Percentiles rank a stretch among this genome's conserved stretches.
phyloP scores from a whole-genome alignment of 148 eudicot genomes.

The Pouteria glomerata region DNA sequence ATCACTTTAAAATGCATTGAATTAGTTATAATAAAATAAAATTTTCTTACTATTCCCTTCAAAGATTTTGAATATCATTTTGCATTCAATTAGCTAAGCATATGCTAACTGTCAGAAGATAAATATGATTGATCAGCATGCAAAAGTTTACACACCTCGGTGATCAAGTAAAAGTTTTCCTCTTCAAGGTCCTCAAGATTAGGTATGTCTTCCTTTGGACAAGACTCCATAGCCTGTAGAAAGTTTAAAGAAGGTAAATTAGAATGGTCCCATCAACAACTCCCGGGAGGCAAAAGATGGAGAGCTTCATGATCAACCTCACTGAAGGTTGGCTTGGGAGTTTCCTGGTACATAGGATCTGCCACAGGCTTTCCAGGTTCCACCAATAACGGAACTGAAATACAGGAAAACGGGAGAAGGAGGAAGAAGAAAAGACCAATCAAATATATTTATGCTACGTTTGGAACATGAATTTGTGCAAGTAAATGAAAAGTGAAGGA shows the following conservation, averaged over 20 bases:
- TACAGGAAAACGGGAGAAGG: neutral
- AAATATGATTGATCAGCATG: neutral
- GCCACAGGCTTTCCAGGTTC: slow-evolving; percentile 55
- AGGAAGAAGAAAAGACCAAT: neutral
- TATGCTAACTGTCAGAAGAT: neutral
- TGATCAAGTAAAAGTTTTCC: slow-evolving; percentile 77
- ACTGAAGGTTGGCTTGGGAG: slow-evolving; percentile 44
- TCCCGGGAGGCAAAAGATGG: neutral
- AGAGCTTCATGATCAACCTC: slow-evolving; percentile 57
- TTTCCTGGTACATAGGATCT: slow-evolving; percentile 66
- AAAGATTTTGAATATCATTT: neutral
- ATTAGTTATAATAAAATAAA: neutral
- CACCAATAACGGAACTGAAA: slow-evolving; percentile 58
- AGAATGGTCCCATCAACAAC: slow-evolving; percentile 3
- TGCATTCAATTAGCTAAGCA: neutral
- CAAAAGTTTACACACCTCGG: slow-evolving; percentile 55
- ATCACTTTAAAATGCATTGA: neutral
- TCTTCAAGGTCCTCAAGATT: slow-evolving; percentile 68
- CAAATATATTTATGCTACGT: no score
- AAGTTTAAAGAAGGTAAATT: neutral
- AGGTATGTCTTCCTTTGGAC: slow-evolving; percentile 69
- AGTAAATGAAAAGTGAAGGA: no score
- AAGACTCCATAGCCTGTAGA: slow-evolving; percentile 80
- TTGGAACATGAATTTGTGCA: no score
- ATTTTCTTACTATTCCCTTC: neutral